A percentile compares a stretch with the other conserved stretches of the same genome.
phyloP scores from a whole-genome alignment of 75 land plant genomes.

The Pinus albicaulis region DNA sequence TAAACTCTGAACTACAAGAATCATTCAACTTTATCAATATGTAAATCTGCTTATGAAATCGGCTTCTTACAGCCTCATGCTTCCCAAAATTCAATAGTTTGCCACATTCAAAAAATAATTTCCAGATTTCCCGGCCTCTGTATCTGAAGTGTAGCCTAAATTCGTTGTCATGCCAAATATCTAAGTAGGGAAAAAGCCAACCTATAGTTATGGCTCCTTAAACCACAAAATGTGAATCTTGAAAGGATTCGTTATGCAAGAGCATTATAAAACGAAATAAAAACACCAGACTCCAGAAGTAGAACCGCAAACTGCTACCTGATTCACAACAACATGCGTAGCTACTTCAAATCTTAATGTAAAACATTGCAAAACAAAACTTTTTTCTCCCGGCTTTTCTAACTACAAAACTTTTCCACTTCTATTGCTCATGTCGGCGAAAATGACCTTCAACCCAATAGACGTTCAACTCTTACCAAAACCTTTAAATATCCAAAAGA shows the following conservation, averaged over 20 bases:
- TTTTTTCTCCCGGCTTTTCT: neutral
- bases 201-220: neutral
- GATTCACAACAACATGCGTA: neutral
- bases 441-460: no score
- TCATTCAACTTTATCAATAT: neutral
- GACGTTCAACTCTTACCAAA: no score
- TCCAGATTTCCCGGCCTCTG: no score
- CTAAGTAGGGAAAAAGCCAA: neutral
- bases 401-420: neutral
- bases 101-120: no score
- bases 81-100: no score
- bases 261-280: neutral
- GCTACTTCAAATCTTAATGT: neutral
- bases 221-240: neutral
- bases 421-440: no score
- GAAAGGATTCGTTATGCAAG: neutral
- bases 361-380: neutral
- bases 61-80: conserved; percentile 63
- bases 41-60: neutral
- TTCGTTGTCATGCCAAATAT: no score
- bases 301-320: neutral
- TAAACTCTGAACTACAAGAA: neutral
- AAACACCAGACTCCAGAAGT: neutral
- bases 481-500: no score
- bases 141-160: neutral